Percentiles rank a stretch among this genome's conserved stretches.
Evolutionary conservation across 2,329 filamentous ascomycete species (phyloP).

Genomic region (Coniochaeta hoffmannii): DNA sequence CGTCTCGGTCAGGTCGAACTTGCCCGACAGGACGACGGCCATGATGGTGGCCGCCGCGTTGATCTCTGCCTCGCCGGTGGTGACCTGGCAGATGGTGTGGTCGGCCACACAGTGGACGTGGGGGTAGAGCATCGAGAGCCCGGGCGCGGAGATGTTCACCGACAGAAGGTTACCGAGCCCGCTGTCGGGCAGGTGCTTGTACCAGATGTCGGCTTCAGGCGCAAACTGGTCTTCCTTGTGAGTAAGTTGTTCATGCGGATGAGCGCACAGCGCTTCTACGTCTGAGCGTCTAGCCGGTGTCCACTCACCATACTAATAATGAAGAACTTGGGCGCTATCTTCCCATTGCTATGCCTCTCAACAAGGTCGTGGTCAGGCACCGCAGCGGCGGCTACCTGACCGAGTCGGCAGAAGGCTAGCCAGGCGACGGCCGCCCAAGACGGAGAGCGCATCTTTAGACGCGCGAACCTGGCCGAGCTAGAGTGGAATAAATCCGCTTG

Average conservation of each 20-base stretch:
- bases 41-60: constrained; percentile 63
- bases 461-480: neutral
- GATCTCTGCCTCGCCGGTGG: constrained; percentile 64
- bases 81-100: constrained; percentile 59
- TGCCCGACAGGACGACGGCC: constrained; percentile 51
- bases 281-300: neutral
- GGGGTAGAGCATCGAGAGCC: constrained; percentile 59
- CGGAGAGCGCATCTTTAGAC: constrained; percentile 1
- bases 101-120: constrained; percentile 55
- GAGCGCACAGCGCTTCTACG: neutral
- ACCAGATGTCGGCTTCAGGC: constrained; percentile 57
- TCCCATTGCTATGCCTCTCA: constrained; percentile 6
- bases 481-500: no score
- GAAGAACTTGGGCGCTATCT: constrained; percentile 50
- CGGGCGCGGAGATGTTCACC: constrained; percentile 50
- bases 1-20: constrained; percentile 57
- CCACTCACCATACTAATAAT: constrained; percentile 52
- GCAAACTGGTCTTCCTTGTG: constrained; percentile 39
- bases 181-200: constrained; percentile 36
- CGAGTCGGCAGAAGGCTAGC: neutral
- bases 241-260: neutral
- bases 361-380: neutral
- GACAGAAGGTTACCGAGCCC: constrained; percentile 47
- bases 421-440: neutral
- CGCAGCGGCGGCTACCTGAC: neutral